Percentiles rank a stretch among this genome's conserved stretches.
Evolutionary conservation across 139 green algal species (phyloP).

Genomic region (Auxenochlorella pyrenoidosa): DNA sequence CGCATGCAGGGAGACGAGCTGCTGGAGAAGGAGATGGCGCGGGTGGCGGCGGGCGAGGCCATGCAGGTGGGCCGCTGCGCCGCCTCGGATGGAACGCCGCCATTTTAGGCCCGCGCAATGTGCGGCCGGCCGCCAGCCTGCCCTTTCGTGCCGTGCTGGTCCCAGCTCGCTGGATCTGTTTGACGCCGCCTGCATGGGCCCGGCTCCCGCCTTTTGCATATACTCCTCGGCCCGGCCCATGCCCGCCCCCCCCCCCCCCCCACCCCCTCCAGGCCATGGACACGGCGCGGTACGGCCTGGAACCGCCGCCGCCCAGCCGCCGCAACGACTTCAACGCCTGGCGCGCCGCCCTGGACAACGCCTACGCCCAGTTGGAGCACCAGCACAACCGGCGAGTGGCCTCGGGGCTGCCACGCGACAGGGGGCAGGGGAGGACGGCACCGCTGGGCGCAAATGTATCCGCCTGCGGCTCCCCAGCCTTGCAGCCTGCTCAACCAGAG

Average conservation of each 20-base stretch:
- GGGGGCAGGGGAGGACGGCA: no score
- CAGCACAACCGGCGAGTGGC: constrained; percentile 61
- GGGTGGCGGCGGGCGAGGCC: constrained; percentile 46
- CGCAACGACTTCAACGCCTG: constrained; percentile 68
- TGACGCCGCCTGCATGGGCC: background rate
- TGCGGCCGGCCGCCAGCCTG: background rate
- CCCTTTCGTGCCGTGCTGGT: background rate
- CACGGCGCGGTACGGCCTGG: constrained; percentile 68
- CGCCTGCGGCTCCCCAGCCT: background rate
- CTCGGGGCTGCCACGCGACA: no score
- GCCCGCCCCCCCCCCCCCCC: background rate
- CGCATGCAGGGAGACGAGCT: constrained; percentile 56
- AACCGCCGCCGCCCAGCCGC: constrained; percentile 59
- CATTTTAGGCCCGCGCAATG: background rate
- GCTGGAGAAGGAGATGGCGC: constrained; percentile 62
- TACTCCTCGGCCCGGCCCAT: background rate
- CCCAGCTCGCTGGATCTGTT: background rate
- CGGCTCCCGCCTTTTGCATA: background rate
- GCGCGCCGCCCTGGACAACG: constrained; percentile 74
- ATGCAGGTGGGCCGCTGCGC: constrained; percentile 44
- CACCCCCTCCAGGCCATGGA: constrained; percentile 56
- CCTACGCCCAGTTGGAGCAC: constrained; percentile 82
- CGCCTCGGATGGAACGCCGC: background rate
- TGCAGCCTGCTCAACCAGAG: constrained; percentile 61
- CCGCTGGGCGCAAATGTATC: no score